phyloP scores from a whole-genome alignment of 179 eudicot genomes.

The Heliamphora pulchella region DNA sequence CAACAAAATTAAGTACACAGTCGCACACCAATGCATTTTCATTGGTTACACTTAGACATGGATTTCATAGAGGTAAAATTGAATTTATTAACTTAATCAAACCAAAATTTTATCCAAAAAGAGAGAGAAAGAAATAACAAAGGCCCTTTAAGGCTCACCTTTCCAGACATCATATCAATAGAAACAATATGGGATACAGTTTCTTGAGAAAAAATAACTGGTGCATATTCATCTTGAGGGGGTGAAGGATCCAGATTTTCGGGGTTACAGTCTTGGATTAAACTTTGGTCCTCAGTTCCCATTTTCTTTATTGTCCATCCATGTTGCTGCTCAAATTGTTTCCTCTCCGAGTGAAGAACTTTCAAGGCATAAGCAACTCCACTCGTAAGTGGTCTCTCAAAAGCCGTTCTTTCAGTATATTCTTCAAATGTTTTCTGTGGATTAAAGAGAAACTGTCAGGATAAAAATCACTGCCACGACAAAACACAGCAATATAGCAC shows the following conservation, averaged over 20 bases:
- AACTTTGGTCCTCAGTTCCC: constrained; percentile 78
- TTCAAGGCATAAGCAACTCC: constrained; percentile 92
- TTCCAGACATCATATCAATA: constrained; percentile 96
- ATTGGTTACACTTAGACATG: background rate
- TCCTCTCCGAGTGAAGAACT: constrained; percentile 71
- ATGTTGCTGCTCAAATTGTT: constrained; percentile 63
- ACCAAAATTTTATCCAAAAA: background rate
- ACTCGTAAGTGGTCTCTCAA: constrained; percentile 94
- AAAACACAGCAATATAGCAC: background rate
- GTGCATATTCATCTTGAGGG: constrained; percentile 84
- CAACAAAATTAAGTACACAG: background rate
- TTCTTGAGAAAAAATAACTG: constrained; percentile 78
- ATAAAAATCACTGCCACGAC: constrained; percentile 2
- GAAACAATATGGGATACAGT: constrained; percentile 88
- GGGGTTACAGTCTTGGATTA: constrained; percentile 63
- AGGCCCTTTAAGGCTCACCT: constrained; percentile 34
- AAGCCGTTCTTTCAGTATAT: constrained; percentile 76
- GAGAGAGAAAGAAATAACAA: background rate
- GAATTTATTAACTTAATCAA: background rate
- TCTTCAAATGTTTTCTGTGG: constrained; percentile 75
- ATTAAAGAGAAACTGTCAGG: constrained; percentile 10
- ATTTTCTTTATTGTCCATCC: constrained; percentile 89
- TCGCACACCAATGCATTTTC: background rate
- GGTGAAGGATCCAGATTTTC: constrained; percentile 78
- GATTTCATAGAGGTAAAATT: background rate